phyloP scores from a whole-genome alignment of 768 basidiomycete genomes.

The Lactarius quietus region DNA sequence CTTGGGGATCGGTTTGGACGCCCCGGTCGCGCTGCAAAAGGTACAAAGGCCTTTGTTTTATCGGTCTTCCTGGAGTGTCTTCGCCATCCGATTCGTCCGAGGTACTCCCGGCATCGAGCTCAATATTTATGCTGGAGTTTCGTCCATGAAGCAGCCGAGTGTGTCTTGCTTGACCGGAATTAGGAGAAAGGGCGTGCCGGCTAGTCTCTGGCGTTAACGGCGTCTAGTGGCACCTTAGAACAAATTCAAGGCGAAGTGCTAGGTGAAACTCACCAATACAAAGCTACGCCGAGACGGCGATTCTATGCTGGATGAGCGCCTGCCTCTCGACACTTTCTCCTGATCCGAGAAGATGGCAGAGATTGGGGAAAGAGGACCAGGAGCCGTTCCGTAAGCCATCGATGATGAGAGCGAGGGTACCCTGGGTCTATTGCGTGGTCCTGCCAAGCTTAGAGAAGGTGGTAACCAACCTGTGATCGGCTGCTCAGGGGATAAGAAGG shows the following conservation, averaged over 20 bases:
- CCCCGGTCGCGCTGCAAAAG: slow-evolving; percentile 36
- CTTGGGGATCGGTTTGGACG: slow-evolving; percentile 59
- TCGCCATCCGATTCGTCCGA: slow-evolving; percentile 9
- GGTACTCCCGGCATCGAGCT: slow-evolving; percentile 9
- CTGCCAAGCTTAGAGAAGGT: slow-evolving; percentile 1
- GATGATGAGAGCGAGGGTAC: background rate
- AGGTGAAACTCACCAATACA: slow-evolving; percentile 38
- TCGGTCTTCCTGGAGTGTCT: background rate
- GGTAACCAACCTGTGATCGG: slow-evolving; percentile 25
- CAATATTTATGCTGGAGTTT: slow-evolving; percentile 14
- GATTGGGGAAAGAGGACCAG: slow-evolving; percentile 24
- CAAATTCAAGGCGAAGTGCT: background rate
- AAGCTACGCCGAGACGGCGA: slow-evolving; percentile 27
- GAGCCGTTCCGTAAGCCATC: slow-evolving; percentile 20
- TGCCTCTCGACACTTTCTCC: background rate
- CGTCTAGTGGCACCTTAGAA: slow-evolving; percentile 32
- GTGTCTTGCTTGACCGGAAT: slow-evolving; percentile 30
- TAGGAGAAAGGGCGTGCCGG: slow-evolving; percentile 42
- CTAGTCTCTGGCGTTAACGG: slow-evolving; percentile 47
- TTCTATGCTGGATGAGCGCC: slow-evolving; percentile 24
- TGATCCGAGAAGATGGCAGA: slow-evolving; percentile 17
- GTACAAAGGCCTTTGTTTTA: background rate
- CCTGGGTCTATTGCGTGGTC: slow-evolving; percentile 1
- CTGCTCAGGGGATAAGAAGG: background rate
- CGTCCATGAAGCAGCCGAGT: slow-evolving; percentile 34